phyloP scores from a whole-genome alignment of 108 stramenopile genomes.

The Cyclotella sp. region DNA sequence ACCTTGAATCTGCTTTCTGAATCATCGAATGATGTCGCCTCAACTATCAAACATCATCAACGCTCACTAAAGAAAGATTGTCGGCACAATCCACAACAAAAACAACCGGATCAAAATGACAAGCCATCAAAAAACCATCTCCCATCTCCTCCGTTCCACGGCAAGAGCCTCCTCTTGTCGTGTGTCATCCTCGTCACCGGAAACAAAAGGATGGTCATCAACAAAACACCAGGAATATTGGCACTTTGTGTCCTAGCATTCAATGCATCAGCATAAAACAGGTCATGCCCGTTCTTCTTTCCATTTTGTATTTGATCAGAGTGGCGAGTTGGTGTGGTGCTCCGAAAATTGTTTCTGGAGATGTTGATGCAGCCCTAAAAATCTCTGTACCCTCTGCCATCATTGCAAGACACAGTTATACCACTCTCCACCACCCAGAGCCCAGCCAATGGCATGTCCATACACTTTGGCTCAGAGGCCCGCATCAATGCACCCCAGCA shows the following conservation, averaged over 20 bases:
- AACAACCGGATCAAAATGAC: slow-evolving; percentile 30
- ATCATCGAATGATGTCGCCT: neutral
- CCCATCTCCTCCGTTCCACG: slow-evolving; percentile 32
- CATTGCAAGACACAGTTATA: no score
- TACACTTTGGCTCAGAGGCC: no score
- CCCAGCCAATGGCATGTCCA: no score
- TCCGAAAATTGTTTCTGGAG: slow-evolving; percentile 34
- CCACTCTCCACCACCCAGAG: no score
- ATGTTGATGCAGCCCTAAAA: neutral
- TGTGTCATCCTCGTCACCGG: slow-evolving; percentile 7
- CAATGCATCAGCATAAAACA: slow-evolving; percentile 53
- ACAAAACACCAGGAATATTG: slow-evolving; percentile 49
- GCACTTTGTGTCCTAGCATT: slow-evolving; percentile 38
- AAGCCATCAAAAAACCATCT: slow-evolving; percentile 26
- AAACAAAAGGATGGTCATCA: slow-evolving; percentile 11
- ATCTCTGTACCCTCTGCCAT: no score
- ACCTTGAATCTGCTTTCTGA: slow-evolving; percentile 19
- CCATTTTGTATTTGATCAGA: slow-evolving; percentile 40
- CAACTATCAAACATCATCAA: no score
- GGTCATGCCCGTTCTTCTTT: slow-evolving; percentile 39
- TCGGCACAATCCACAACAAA: neutral
- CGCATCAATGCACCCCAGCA: no score
- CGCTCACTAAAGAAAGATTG: neutral
- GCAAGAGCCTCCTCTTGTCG: slow-evolving; percentile 23
- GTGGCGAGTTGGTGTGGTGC: slow-evolving; percentile 41